Percentiles rank a stretch among this genome's conserved stretches.
These are phyloP conservation scores for Cladophialophora chaetospira DNA, from an alignment of 2,329 filamentous ascomycete genomes.

Conservation along the genomic window DNA sequence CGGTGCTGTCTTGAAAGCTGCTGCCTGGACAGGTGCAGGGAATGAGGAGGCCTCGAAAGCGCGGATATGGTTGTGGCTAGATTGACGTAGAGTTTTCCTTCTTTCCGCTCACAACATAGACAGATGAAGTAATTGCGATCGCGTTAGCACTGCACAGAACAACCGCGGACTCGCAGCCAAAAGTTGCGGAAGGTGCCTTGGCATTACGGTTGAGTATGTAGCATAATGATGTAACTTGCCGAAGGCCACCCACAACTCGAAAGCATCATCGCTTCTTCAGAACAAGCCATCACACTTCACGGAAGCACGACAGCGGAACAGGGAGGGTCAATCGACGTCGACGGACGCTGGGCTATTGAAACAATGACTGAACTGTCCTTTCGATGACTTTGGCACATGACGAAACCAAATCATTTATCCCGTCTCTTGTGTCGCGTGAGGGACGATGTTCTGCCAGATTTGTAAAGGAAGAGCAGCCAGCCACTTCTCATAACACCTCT, in stretches of 20 bases:
- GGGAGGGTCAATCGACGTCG: too few relatives aligned
- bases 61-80: too few relatives aligned
- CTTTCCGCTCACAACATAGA: too few relatives aligned
- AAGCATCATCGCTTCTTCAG: background rate
- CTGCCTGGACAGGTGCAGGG: too few relatives aligned
- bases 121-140: background rate
- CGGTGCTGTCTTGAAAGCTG: too few relatives aligned
- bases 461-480: background rate
- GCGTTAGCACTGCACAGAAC: background rate
- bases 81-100: too few relatives aligned
- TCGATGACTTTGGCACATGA: background rate
- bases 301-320: too few relatives aligned
- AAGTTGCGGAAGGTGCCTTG: background rate
- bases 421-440: constrained; percentile 23
- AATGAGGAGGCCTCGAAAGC: too few relatives aligned
- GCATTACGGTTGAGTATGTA: constrained; percentile 5
- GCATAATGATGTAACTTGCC: background rate
- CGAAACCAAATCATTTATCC: background rate
- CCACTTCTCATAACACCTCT: constrained; percentile 2
- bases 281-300: too few relatives aligned
- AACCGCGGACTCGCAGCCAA: background rate
- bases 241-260: background rate
- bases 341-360: too few relatives aligned
- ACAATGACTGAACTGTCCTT: background rate
- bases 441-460: constrained; percentile 11